These are phyloP conservation scores for Verbascum thapsus DNA, from an alignment of 257 asterid species.

Conservation along the genomic window DNA sequence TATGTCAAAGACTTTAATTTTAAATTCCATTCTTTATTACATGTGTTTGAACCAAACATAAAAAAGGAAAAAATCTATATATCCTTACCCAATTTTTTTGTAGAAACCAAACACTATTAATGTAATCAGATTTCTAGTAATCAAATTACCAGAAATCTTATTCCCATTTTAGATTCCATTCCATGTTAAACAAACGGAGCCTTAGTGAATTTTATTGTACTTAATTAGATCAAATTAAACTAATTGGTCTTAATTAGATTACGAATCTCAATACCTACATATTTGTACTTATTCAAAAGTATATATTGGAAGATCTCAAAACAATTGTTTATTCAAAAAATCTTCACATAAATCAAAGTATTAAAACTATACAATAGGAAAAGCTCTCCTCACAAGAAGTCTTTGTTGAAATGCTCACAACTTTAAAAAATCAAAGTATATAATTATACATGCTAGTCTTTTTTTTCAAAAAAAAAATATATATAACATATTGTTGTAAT, in stretches of 20 bases:
- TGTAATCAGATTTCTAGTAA: too few relatives aligned
- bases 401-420: slow-evolving; percentile 27
- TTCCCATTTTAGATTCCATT: too few relatives aligned
- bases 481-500: neutral
- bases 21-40: too few relatives aligned
- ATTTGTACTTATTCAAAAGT: neutral
- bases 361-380: slow-evolving; percentile 5
- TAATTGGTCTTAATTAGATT: neutral
- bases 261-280: slow-evolving; percentile 24
- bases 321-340: slow-evolving; percentile 30
- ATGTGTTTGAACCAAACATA: too few relatives aligned
- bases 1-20: too few relatives aligned
- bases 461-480: neutral
- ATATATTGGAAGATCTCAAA: slow-evolving; percentile 28
- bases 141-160: too few relatives aligned
- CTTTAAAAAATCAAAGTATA: neutral
- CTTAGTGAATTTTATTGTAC: too few relatives aligned
- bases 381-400: slow-evolving; percentile 25
- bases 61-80: too few relatives aligned
- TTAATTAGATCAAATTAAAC: too few relatives aligned
- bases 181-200: too few relatives aligned
- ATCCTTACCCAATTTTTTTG: too few relatives aligned
- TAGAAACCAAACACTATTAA: too few relatives aligned
- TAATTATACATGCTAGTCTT: neutral
- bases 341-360: slow-evolving; percentile 33